A percentile compares a stretch with the other conserved stretches of the same genome.
Conservation (phyloP, 2,329 filamentous ascomycete genomes). For the Ophiostoma angusticollis region DNA sequence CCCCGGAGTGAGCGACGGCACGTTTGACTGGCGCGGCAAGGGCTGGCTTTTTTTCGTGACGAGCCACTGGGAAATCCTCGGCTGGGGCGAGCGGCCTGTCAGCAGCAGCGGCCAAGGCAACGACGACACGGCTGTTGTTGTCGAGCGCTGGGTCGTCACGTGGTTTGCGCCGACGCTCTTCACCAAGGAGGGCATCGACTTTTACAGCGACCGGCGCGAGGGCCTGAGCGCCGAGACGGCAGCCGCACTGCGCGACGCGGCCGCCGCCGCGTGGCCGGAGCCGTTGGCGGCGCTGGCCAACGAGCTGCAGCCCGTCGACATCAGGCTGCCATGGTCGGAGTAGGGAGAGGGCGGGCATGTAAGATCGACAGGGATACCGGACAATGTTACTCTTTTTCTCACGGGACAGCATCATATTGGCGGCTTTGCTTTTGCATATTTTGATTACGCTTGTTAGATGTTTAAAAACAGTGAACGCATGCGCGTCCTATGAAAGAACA, state of each 20-base stretch:
- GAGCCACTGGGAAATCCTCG: conserved; percentile 71
- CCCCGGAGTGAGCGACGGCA: conserved; percentile 21
- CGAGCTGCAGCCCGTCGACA: conserved; percentile 38
- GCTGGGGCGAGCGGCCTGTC: conserved; percentile 47
- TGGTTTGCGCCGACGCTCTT: conserved; percentile 78
- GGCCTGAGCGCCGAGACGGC: conserved; percentile 44
- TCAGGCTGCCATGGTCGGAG: conserved; percentile 38
- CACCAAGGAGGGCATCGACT: conserved; percentile 67
- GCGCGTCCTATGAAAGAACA: too few relatives aligned
- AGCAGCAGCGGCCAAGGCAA: conserved; percentile 22
- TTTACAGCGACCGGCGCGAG: conserved; percentile 54
- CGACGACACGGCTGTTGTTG: neutral
- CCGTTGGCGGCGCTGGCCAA: conserved; percentile 39
- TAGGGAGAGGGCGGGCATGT: too few relatives aligned
- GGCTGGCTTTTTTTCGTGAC: conserved; percentile 59
- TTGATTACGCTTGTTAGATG: too few relatives aligned
- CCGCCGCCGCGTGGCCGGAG: conserved; percentile 31
- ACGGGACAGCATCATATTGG: too few relatives aligned
- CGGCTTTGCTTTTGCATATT: too few relatives aligned
- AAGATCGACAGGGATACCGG: too few relatives aligned
- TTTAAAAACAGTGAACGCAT: neutral
- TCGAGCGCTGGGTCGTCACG: conserved; percentile 62
- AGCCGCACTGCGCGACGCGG: conserved; percentile 7
- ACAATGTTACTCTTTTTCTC: too few relatives aligned
- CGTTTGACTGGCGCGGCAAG: conserved; percentile 68